Conservation (phyloP, 768 basidiomycete genomes). For the Melanogaster broomeanus region DNA sequence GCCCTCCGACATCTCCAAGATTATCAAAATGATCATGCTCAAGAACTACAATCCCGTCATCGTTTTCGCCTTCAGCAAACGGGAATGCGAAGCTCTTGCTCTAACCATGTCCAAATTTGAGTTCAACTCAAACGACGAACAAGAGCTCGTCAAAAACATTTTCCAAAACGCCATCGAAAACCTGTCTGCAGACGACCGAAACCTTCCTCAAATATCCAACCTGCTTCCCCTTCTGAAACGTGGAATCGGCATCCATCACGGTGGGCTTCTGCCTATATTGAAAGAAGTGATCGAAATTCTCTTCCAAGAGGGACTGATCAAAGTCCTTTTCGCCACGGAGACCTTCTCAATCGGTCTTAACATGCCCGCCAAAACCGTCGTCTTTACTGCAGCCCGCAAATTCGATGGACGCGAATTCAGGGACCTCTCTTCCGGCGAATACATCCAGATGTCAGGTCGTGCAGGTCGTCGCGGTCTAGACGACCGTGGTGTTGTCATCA, state of each 20-base stretch:
- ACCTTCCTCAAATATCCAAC: constrained; percentile 91
- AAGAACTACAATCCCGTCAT: constrained; percentile 99
- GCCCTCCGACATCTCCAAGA: constrained; percentile 92
- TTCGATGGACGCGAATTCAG: constrained; percentile 96
- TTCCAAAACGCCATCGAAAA: constrained; percentile 95
- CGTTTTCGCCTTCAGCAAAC: constrained; percentile 97
- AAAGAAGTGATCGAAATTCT: constrained; percentile 99
- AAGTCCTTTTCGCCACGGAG: constrained; percentile 97
- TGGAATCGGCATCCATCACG: constrained; percentile 98
- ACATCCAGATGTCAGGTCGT: constrained; percentile 99
- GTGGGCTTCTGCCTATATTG: constrained; percentile 93
- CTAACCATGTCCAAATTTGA: constrained; percentile 93
- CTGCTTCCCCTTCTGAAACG: constrained; percentile 91
- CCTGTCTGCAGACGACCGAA: constrained; percentile 81
- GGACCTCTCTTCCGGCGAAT: constrained; percentile 92
- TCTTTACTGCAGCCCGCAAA: constrained; percentile 94
- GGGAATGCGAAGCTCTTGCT: constrained; percentile 94
- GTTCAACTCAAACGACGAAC: constrained; percentile 91
- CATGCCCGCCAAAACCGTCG: constrained; percentile 99
- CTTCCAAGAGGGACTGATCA: constrained; percentile 97
- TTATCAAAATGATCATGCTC: constrained; percentile 97
- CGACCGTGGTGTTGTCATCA: constrained; percentile 98
- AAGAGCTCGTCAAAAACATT: constrained; percentile 80
- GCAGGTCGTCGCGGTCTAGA: constrained; percentile 96
- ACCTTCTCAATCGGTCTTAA: constrained; percentile 98